A percentile compares a stretch with the other conserved stretches of the same genome.
Conservation (phyloP, 2,329 filamentous ascomycete species). For the Verticillium isaacii region DNA sequence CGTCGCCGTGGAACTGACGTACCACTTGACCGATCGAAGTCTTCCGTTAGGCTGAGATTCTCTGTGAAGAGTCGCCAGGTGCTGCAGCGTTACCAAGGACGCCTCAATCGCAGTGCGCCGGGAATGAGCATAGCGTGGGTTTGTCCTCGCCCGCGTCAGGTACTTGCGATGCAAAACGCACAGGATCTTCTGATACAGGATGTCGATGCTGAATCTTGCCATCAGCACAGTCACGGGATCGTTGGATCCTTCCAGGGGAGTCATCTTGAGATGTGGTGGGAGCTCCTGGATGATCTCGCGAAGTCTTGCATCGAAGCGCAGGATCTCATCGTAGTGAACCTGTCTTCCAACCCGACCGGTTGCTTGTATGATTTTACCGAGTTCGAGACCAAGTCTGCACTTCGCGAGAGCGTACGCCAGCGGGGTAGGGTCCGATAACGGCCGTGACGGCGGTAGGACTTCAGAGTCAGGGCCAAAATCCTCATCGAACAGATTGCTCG, state of each 20-base stretch:
- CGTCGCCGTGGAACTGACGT: slow-evolving; percentile 72
- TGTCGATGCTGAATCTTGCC: slow-evolving; percentile 77
- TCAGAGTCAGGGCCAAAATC: slow-evolving; percentile 69
- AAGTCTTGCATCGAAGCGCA: slow-evolving; percentile 57
- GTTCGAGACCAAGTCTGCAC: slow-evolving; percentile 60
- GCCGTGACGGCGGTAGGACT: slow-evolving; percentile 61
- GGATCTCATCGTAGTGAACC: slow-evolving; percentile 59
- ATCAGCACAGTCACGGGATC: slow-evolving; percentile 84
- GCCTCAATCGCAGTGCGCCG: slow-evolving; percentile 81
- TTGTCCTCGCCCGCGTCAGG: slow-evolving; percentile 70
- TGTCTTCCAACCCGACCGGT: slow-evolving; percentile 51
- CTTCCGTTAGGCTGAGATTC: slow-evolving; percentile 71
- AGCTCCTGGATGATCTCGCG: slow-evolving; percentile 60
- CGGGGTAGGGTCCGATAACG: slow-evolving; percentile 66
- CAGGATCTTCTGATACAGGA: slow-evolving; percentile 83
- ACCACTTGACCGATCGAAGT: slow-evolving; percentile 70
- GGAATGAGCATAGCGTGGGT: slow-evolving; percentile 78
- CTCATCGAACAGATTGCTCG: slow-evolving; percentile 76
- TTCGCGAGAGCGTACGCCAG: slow-evolving; percentile 78
- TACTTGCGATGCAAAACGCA: slow-evolving; percentile 88
- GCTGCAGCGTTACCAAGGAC: slow-evolving; percentile 73
- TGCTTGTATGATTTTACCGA: slow-evolving; percentile 67
- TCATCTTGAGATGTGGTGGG: slow-evolving; percentile 74
- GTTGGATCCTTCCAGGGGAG: slow-evolving; percentile 67
- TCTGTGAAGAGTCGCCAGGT: slow-evolving; percentile 69